Base-by-base conservation (phyloP, 78 protist genomes). In the Dictyostelium purpureum region DNA sequence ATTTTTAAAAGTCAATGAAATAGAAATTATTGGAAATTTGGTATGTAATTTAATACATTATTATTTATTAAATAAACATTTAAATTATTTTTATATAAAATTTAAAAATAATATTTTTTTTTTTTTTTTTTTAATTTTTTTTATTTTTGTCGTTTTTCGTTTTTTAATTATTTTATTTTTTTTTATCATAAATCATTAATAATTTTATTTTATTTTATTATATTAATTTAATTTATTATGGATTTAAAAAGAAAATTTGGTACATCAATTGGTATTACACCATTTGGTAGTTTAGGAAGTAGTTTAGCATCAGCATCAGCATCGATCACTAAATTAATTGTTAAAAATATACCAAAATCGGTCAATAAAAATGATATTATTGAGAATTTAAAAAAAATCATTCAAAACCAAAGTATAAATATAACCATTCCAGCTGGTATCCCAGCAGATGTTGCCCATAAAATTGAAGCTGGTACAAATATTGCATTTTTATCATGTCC, bases 261-360 rank as follows among this genome's bases (percentile, higher is more conserved):
- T 43, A 45, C n/a, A 45, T 67, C 51, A 67, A 28, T 71, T 4
- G 51, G 51, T 24, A 63, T 28, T 18, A 40, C 31, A 42, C n/a
- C 42, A 33, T 19, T 33, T 69, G 45, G 74, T 35, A 33, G 2
- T 24, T 18, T 18, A 24, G 63, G 63, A 19, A 21, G 37, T 70
- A 38, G 56, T 16, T 19, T 40, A 21, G 35, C 45, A 0, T 11
- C 21, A 12, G 79, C 40, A 45, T 24, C 35, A 47, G 57, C 7
- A 42, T 16, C 40, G 11, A 43, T 24, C 31, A 38, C 59, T 7
- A 71, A 71, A 73, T 21, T 85, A 59, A 12, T 85, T 21, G 45
- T 85, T 42, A 85, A 73, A 33, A 85, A 85, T n/a, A 73, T 85
- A 24, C 92, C 92, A 28, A 85, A 59, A 31, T 19, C 57, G 18